Evolutionary conservation across 2,329 filamentous ascomycete genomes (phyloP), one percentile per base, ranked within the genome.

Genomic region (Cladosporium sp.): DNA sequence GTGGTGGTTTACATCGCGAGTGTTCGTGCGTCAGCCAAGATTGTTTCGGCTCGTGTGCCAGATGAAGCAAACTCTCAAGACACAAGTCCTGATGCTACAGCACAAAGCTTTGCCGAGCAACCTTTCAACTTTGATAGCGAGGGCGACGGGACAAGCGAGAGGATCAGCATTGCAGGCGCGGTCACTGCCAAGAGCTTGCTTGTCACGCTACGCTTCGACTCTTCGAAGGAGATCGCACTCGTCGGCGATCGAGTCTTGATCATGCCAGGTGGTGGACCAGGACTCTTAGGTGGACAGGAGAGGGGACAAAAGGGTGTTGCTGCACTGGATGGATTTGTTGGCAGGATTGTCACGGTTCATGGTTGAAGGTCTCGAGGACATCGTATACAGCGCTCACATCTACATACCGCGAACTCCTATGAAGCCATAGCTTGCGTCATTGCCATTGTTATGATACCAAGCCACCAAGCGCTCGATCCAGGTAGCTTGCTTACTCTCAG

Each of bases 1-100:
- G 88, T 93, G 5, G 93, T 96, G 32, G 86, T 94, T 0, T 98
- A 97, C 73, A 87, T 93, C 48, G 92, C 92, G 21, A 97, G 93
- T 74, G 89, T 98, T 16, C 86, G 94, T 10, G 90, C 93, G 1
- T 88, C 91, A 0, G 93, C 92, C 0, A 89, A 90, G 66, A 86
- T 98, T 1, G 76, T 90, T 10, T 77, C 76, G 5, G 74, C 76
- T n/a, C 66, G 74, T 13, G 71, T 70, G 25, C 74, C 76, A 5
- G 75, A 77, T 51, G 67, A 67, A 16, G 67, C 71, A 39, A n/a
- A 51, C 28, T 25, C 26, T 78, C 16, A 70, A 72, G 8, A 18
- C 67, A 1, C 25, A 23, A 32, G 32, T 11, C 48, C 90, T 25
- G 72, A 70, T 25, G 68, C 56, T 65, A 58, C n/a, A 18, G 23